Conservation (phyloP, 2,329 filamentous ascomycete species). For the Hymenoscyphus scutula region DNA sequence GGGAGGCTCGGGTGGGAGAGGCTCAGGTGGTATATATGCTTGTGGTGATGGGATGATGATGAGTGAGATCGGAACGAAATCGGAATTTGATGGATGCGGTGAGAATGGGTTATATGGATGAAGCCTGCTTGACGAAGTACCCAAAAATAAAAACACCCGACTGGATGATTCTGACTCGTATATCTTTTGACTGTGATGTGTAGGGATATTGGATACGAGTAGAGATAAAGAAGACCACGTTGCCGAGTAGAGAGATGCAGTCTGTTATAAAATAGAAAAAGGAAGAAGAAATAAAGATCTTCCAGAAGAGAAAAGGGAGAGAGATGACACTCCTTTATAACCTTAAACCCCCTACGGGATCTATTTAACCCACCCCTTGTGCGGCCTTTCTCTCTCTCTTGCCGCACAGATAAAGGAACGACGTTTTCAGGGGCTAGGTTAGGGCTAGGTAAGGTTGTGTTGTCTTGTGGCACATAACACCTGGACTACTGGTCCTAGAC, state of each 20-base stretch:
- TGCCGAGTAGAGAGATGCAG: not conserved
- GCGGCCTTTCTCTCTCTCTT: too few relatives aligned
- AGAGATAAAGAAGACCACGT: not conserved
- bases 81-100: not conserved
- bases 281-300: not conserved
- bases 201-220: not conserved
- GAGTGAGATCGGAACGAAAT: not conserved
- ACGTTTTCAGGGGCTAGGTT: too few relatives aligned
- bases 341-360: not conserved
- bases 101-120: not conserved
- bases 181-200: not conserved
- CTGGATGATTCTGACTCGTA: not conserved
- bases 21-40: not conserved
- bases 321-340: not conserved
- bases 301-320: not conserved
- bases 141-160: too few relatives aligned
- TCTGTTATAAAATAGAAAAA: not conserved
- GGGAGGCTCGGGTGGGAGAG: too few relatives aligned
- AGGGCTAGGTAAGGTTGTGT: slow-evolving; percentile 1
- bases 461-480: not conserved
- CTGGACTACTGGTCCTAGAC: too few relatives aligned
- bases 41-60: not conserved
- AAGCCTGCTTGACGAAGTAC: not conserved
- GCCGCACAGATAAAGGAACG: not conserved
- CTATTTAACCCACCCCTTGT: too few relatives aligned